These are phyloP conservation scores for Chrysoporthe austroafricana DNA, from an alignment of 2,329 filamentous ascomycete species.

Conservation along the genomic window DNA sequence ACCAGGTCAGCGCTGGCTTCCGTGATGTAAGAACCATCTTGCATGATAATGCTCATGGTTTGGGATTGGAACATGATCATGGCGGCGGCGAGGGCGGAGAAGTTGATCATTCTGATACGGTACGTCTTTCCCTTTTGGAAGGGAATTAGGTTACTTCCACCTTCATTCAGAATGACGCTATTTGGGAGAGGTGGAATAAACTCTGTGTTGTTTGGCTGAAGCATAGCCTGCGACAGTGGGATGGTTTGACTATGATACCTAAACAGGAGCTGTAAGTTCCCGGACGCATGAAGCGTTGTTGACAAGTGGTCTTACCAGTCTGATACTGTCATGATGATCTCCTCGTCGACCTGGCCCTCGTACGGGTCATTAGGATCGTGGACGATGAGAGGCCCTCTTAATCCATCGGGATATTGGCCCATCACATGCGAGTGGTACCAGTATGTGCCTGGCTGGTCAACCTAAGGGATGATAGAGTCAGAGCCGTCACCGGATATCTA, in stretches of 20 bases:
- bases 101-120: constrained; percentile 52
- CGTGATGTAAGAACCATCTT: constrained; percentile 47
- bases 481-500: neutral
- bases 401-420: constrained; percentile 68
- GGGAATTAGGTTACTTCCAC: constrained; percentile 40
- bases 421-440: constrained; percentile 67
- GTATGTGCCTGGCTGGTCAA: constrained; percentile 48
- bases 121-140: constrained; percentile 50
- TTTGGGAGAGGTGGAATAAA: constrained; percentile 48
- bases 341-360: constrained; percentile 53
- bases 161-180: constrained; percentile 49
- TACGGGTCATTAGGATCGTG: constrained; percentile 58
- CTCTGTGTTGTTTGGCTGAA: constrained; percentile 43
- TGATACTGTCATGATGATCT: constrained; percentile 51
- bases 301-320: constrained; percentile 37
- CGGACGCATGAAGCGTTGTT: no score
- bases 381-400: constrained; percentile 60
- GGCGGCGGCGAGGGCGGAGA: constrained; percentile 46
- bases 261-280: constrained; percentile 4
- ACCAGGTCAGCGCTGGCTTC: constrained; percentile 43
- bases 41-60: constrained; percentile 50
- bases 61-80: constrained; percentile 50
- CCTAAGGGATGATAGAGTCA: constrained; percentile 33
- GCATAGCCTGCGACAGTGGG: constrained; percentile 44
- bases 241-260: constrained; percentile 49